Evolutionary conservation across 2,329 filamentous ascomycete species (phyloP).

Genomic region (Paramyrothecium roridum): DNA sequence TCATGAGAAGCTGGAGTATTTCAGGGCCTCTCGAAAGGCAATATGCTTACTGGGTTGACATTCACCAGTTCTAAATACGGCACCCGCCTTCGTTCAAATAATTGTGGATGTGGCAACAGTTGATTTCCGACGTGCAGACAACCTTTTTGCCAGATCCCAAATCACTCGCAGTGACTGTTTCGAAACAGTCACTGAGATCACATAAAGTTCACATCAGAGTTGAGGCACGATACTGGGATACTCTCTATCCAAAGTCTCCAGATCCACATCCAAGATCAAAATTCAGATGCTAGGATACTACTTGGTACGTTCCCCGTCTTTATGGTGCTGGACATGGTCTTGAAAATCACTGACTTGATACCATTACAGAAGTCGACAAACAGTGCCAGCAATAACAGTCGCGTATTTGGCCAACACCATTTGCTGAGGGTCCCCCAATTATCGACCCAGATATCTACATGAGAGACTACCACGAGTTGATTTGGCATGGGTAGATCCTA

Average conservation of each 20-base stretch:
- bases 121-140: slow-evolving; percentile 47
- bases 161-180: slow-evolving; percentile 15
- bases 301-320: slow-evolving; percentile 41
- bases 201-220: slow-evolving; percentile 58
- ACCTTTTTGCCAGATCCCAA: slow-evolving; percentile 27
- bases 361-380: slow-evolving; percentile 49
- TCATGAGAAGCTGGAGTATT: slow-evolving; percentile 47
- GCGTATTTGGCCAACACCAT: slow-evolving; percentile 62
- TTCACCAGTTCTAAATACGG: slow-evolving; percentile 58
- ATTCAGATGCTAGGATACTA: slow-evolving; percentile 54
- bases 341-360: background rate
- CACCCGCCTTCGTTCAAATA: slow-evolving; percentile 48
- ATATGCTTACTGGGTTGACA: slow-evolving; percentile 63
- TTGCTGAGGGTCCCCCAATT: slow-evolving; percentile 33
- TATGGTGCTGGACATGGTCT: background rate
- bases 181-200: slow-evolving; percentile 44
- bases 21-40: slow-evolving; percentile 54
- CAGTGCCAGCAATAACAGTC: slow-evolving; percentile 48
- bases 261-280: slow-evolving; percentile 62
- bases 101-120: slow-evolving; percentile 47
- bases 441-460: slow-evolving; percentile 19
- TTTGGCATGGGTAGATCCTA: slow-evolving; percentile 34
- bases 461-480: slow-evolving; percentile 57
- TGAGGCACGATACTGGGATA: slow-evolving; percentile 63
- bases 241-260: slow-evolving; percentile 49